These are phyloP conservation scores for Termitomyces sp. DNA, from an alignment of 768 basidiomycete genomes.

Conservation along the genomic window DNA sequence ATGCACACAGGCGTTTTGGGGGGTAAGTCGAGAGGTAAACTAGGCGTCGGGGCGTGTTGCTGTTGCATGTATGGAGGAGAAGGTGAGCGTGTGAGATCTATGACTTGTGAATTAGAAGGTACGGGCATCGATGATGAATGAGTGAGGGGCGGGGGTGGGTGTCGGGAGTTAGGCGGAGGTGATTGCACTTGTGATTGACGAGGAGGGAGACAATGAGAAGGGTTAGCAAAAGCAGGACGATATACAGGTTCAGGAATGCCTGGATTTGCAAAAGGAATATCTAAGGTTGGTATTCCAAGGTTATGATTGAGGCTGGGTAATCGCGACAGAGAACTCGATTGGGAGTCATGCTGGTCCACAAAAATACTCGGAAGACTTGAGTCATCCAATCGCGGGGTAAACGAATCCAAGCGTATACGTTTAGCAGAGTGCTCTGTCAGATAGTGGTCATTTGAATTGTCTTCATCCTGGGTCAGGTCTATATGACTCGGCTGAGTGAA, in stretches of 20 bases:
- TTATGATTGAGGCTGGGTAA: slow-evolving; percentile 20
- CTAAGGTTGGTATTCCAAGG: slow-evolving; percentile 5
- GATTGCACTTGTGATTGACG: slow-evolving; percentile 20
- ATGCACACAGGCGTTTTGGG: slow-evolving; percentile 87
- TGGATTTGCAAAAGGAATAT: slow-evolving; percentile 14
- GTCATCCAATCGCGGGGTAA: slow-evolving; percentile 8
- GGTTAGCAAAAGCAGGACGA: slow-evolving; percentile 47
- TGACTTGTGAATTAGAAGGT: slow-evolving; percentile 45
- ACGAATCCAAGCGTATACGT: slow-evolving; percentile 33
- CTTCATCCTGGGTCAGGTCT: slow-evolving; percentile 69
- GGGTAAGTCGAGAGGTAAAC: slow-evolving; percentile 52
- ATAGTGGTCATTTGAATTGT: slow-evolving; percentile 38
- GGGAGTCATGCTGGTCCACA: slow-evolving; percentile 1
- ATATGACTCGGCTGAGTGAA: slow-evolving; percentile 27
- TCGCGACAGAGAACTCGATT: slow-evolving; percentile 7
- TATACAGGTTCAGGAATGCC: slow-evolving; percentile 21
- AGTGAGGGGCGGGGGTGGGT: slow-evolving; percentile 15
- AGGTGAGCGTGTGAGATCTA: slow-evolving; percentile 72
- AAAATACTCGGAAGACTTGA: slow-evolving; percentile 3
- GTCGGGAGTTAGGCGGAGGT: slow-evolving; percentile 18
- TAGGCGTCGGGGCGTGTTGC: slow-evolving; percentile 18
- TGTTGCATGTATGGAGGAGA: slow-evolving; percentile 33
- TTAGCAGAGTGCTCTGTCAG: slow-evolving; percentile 31
- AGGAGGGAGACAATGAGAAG: slow-evolving; percentile 25
- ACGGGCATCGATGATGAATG: slow-evolving; percentile 15